These are phyloP conservation scores for Peniophora sp. DNA, from an alignment of 1,284 basidiomycete species.

Conservation along the genomic window DNA sequence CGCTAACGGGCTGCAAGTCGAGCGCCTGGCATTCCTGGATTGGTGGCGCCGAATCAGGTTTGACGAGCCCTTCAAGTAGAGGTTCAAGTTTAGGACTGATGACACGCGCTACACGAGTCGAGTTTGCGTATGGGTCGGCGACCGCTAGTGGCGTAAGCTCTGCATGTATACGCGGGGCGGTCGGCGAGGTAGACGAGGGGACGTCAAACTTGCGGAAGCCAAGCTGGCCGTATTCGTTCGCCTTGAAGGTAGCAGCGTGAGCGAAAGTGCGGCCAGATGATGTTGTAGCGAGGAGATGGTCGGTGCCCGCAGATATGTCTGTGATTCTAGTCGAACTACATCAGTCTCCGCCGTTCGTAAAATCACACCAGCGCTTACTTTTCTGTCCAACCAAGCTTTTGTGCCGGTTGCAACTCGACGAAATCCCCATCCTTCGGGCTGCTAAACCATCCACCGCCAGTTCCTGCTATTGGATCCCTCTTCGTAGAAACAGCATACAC, in stretches of 20 bases:
- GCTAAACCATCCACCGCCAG: slow-evolving; percentile 43
- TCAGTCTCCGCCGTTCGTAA: background rate
- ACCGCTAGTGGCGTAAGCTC: slow-evolving; percentile 56
- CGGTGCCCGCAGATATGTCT: slow-evolving; percentile 66
- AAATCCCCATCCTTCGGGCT: slow-evolving; percentile 45
- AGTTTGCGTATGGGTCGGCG: slow-evolving; percentile 41
- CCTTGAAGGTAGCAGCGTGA: slow-evolving; percentile 68
- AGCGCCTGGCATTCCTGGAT: slow-evolving; percentile 12
- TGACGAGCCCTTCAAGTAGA: background rate
- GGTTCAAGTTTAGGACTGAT: background rate
- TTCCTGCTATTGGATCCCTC: slow-evolving; percentile 27
- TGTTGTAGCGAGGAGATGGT: slow-evolving; percentile 84
- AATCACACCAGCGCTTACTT: slow-evolving; percentile 27
- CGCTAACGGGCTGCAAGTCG: slow-evolving; percentile 13
- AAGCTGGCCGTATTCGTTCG: slow-evolving; percentile 85
- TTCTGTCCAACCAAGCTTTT: slow-evolving; percentile 44
- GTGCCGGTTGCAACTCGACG: slow-evolving; percentile 39
- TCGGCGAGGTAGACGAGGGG: slow-evolving; percentile 26
- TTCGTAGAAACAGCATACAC: slow-evolving; percentile 63
- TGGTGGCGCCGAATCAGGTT: slow-evolving; percentile 9
- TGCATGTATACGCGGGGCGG: slow-evolving; percentile 31
- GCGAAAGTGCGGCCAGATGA: slow-evolving; percentile 77
- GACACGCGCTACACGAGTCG: slow-evolving; percentile 27
- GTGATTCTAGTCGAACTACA: slow-evolving; percentile 48
- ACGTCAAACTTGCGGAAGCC: slow-evolving; percentile 65